Evolutionary conservation across 352 stramenopile species (phyloP).

Genomic region (Paralagenidium karlingii): DNA sequence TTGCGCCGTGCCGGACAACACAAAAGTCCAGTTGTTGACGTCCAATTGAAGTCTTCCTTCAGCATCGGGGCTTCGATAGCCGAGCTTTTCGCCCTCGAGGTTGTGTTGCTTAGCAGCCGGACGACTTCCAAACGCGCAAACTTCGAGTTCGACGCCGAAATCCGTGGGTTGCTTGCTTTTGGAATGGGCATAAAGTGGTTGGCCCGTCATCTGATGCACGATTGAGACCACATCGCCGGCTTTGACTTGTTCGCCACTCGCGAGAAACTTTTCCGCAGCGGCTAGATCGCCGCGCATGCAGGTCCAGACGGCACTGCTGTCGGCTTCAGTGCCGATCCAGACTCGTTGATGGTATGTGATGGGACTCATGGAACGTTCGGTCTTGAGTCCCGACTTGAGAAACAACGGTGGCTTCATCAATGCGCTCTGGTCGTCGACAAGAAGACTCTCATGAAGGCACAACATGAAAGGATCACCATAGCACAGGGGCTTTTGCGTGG

Average conservation of each 20-base stretch:
- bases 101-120: slow-evolving; percentile 55
- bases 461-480: slow-evolving; percentile 78
- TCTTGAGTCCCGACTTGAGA: slow-evolving; percentile 74
- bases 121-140: slow-evolving; percentile 29
- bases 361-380: slow-evolving; percentile 71
- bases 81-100: slow-evolving; percentile 35
- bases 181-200: slow-evolving; percentile 32
- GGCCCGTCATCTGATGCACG: slow-evolving; percentile 78
- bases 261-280: slow-evolving; percentile 56
- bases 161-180: slow-evolving; percentile 61
- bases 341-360: slow-evolving; percentile 78
- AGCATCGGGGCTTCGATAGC: slow-evolving; percentile 52
- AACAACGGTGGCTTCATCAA: slow-evolving; percentile 61
- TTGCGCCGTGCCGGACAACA: slow-evolving; percentile 24
- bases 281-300: slow-evolving; percentile 48
- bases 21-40: slow-evolving; percentile 55
- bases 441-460: slow-evolving; percentile 65
- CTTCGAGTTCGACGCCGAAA: slow-evolving; percentile 71
- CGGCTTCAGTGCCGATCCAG: slow-evolving; percentile 41
- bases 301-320: slow-evolving; percentile 62
- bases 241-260: slow-evolving; percentile 22
- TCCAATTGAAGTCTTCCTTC: slow-evolving; percentile 28
- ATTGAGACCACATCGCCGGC: slow-evolving; percentile 40
- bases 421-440: slow-evolving; percentile 63
- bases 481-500: slow-evolving; percentile 10